A percentile compares a stretch with the other conserved stretches of the same genome.
These are phyloP conservation scores for Inga oerstediana DNA, from an alignment of 306 rosid genomes.

Conservation along the genomic window DNA sequence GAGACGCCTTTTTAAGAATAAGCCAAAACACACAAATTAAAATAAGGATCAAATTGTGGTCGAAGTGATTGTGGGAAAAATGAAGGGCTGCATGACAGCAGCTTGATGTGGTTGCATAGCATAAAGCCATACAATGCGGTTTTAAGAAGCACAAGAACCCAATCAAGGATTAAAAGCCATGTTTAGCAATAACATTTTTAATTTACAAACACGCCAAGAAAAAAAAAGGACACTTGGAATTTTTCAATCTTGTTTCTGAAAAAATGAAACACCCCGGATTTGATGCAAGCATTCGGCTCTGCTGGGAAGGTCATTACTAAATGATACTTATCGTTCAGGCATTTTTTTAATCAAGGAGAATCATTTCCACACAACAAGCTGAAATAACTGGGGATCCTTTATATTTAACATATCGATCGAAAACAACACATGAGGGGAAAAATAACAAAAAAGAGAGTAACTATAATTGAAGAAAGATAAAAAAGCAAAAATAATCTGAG, in stretches of 20 bases:
- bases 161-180: not conserved
- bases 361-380: not conserved
- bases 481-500: not conserved
- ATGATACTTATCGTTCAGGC: not conserved
- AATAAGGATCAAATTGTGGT: not conserved
- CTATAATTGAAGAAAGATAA: not conserved
- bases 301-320: not conserved
- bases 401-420: not conserved
- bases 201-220: not conserved
- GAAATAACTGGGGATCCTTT: not conserved
- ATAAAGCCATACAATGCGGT: not conserved
- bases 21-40: not conserved
- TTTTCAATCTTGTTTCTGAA: not conserved
- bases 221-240: not conserved
- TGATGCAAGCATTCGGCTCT: not conserved
- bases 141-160: not conserved
- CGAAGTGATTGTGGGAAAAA: not conserved
- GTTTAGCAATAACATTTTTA: not conserved
- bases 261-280: not conserved
- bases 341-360: not conserved
- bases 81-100: not conserved
- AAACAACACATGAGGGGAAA: not conserved
- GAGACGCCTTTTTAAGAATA: not conserved
- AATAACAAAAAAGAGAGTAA: not conserved
- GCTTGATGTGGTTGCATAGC: not conserved